These are phyloP conservation scores for Leucoagaricus sp. DNA, from an alignment of 1,284 basidiomycete genomes.

Conservation along the genomic window DNA sequence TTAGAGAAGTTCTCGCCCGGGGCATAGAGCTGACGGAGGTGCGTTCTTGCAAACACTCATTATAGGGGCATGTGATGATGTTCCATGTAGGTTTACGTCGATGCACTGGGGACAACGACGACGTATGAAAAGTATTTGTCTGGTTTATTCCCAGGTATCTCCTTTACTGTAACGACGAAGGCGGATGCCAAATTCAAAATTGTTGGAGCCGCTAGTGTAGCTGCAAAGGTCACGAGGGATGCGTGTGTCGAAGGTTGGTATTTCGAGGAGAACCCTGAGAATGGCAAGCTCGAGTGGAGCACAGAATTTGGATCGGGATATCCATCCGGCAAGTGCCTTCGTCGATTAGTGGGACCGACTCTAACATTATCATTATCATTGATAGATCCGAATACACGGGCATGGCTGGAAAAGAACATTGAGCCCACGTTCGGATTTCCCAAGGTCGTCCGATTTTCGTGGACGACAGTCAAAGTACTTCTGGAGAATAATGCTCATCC, in stretches of 20 bases:
- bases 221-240: slow-evolving; percentile 96
- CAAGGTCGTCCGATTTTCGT: slow-evolving; percentile 90
- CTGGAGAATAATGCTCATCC: slow-evolving; percentile 80
- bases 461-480: slow-evolving; percentile 90
- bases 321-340: slow-evolving; percentile 68
- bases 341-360: slow-evolving; percentile 14
- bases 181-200: slow-evolving; percentile 96
- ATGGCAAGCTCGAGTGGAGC: slow-evolving; percentile 36
- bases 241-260: slow-evolving; percentile 87
- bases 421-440: slow-evolving; percentile 95
- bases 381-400: slow-evolving; percentile 89
- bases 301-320: slow-evolving; percentile 78
- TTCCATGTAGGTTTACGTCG: slow-evolving; percentile 80
- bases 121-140: slow-evolving; percentile 85
- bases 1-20: slow-evolving; percentile 78
- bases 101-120: slow-evolving; percentile 88
- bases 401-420: slow-evolving; percentile 77
- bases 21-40: slow-evolving; percentile 88
- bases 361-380: slow-evolving; percentile 5
- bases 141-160: slow-evolving; percentile 77
- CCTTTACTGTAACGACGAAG: slow-evolving; percentile 90
- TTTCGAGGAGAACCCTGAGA: slow-evolving; percentile 59
- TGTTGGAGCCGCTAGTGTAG: slow-evolving; percentile 94
- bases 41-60: background rate
- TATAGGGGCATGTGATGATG: background rate